These are phyloP conservation scores for Septoria petroselini DNA, from an alignment of 2,329 filamentous ascomycete species.

Conservation along the genomic window DNA sequence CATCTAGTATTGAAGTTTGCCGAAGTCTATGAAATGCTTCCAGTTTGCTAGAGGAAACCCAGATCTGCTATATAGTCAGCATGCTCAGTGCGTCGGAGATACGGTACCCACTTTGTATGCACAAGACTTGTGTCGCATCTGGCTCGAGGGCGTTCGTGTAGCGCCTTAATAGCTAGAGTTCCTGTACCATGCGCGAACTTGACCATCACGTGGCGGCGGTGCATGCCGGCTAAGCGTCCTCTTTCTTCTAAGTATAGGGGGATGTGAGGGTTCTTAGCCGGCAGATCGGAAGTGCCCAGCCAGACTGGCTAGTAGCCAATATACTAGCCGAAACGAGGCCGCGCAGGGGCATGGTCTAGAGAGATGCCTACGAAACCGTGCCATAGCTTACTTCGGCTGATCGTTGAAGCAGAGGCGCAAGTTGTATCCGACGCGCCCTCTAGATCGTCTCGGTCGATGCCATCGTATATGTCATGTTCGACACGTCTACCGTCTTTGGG, in stretches of 20 bases:
- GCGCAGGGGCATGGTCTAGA: neutral
- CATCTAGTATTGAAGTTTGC: constrained; percentile 7
- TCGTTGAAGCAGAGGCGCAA: neutral
- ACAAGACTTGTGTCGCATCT: neutral
- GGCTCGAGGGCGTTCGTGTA: neutral
- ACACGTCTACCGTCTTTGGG: neutral
- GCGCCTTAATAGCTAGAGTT: neutral
- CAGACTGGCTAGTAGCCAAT: neutral
- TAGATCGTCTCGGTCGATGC: neutral
- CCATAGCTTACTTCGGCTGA: neutral
- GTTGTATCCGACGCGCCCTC: constrained; percentile 1
- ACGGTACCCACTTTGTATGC: neutral
- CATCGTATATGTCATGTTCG: neutral
- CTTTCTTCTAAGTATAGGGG: neutral
- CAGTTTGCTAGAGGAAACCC: neutral
- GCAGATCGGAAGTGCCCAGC: neutral
- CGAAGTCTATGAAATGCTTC: constrained; percentile 5
- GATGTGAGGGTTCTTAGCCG: neutral
- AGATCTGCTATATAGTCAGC: neutral
- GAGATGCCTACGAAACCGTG: constrained; percentile 3
- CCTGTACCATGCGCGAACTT: neutral
- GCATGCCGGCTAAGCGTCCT: neutral
- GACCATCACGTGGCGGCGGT: neutral
- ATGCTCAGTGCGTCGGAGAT: neutral
- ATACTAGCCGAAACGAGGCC: neutral